Base-by-base conservation (phyloP, 176 grass and related monocot genomes). In the Musa itinerans region DNA sequence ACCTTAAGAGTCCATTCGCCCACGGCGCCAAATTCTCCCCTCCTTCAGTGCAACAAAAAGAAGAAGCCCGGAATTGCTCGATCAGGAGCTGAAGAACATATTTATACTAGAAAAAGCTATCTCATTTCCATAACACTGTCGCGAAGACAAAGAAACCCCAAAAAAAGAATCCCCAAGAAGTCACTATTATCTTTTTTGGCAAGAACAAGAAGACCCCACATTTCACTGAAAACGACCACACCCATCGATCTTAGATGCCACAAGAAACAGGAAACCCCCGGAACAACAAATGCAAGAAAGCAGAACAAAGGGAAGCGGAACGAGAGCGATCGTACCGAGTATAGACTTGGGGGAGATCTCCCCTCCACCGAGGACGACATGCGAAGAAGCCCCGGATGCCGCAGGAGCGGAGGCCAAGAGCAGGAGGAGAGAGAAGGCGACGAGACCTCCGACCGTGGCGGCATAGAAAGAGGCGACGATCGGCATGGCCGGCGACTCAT, bases 1-100 rank as follows among this genome's bases (percentile, higher is more conserved):
- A 85, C 34, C 83, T 87, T 52, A 98, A 67, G 51, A 98, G 78
- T 26, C 88, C 95, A 64, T 98, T 93, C 54, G 95, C 88, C 90
- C 86, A 91, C 51, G 88, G 88, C 25, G 88, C 88, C 84, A 91
- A 84, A 76, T 84, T 88, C 80, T 86, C 82, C 11, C 79, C 82
- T 75, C 90, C 95, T 98, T 70, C 68, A 70, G 1, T 10, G 51
- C 68, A 50, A 34, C 68, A 50, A 50, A 69, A 52, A 61, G 57
- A 52, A 61, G 57, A 61, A 70, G 9, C 34, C 8, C 16, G 51
- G 4, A 70, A 70, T 8, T 70, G 50, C 43, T 10, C 50, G 2
- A 70, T 21, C 68, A 50, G 48, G 17, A 22, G 21, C 43, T 17
- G 20, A 50, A 70, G 12, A 69, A 70, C 34, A 21, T 8, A 51